Evolutionary conservation across 2,329 filamentous ascomycete species (phyloP).

Genomic region (Ophiostoma ulmi): DNA sequence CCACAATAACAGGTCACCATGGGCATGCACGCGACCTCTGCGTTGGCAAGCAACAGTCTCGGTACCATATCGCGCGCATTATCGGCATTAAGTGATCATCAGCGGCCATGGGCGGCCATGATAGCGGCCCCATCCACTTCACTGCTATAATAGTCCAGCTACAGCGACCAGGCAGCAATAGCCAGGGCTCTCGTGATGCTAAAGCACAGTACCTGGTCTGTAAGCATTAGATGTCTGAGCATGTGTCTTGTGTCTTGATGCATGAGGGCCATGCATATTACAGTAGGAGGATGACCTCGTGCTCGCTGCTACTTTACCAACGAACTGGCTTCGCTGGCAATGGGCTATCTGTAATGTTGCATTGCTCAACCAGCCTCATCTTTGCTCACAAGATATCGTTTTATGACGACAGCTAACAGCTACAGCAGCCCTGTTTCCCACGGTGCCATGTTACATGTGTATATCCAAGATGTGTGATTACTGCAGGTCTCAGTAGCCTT

Average conservation of each 20-base stretch:
- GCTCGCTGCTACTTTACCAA: background rate
- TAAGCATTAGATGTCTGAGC: background rate
- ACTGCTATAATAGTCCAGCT: background rate
- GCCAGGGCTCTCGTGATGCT: background rate
- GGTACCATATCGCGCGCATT: background rate
- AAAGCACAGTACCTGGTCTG: background rate
- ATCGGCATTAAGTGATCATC: background rate
- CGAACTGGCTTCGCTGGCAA: background rate
- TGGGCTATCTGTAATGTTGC: background rate
- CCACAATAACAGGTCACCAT: background rate
- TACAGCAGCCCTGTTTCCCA: background rate
- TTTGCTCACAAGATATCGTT: no score
- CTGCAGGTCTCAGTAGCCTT: background rate
- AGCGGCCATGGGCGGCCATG: background rate
- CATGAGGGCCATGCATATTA: background rate
- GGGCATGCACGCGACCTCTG: conserved; percentile 1
- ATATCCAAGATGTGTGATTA: background rate
- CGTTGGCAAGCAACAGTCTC: conserved; percentile 9
- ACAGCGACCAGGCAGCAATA: background rate
- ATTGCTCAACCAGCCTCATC: background rate
- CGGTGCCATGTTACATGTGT: background rate
- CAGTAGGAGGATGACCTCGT: background rate
- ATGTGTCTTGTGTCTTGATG: background rate
- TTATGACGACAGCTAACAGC: no score
- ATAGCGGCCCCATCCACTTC: background rate